phyloP scores from a whole-genome alignment of 345 rosid genomes.

The Conringia planisiliqua region DNA sequence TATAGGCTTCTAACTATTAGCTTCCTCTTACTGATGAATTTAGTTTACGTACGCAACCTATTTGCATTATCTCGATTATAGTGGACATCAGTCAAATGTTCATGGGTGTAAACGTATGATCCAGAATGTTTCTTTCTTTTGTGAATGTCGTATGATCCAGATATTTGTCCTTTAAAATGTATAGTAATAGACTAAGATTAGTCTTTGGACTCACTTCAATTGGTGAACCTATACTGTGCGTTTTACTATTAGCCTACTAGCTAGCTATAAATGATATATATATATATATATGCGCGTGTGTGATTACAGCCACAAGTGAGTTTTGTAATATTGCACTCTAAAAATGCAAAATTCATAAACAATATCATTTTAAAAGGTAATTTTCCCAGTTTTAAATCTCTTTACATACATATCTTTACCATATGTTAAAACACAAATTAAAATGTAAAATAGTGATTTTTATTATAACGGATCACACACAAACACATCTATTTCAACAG shows the following conservation, averaged over 20 bases:
- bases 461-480: constrained; percentile 11
- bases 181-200: background rate
- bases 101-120: background rate
- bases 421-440: background rate
- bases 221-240: background rate
- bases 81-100: background rate
- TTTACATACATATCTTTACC: background rate
- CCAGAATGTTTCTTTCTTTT: background rate
- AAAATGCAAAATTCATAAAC: background rate
- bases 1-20: background rate
- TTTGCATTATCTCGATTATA: background rate
- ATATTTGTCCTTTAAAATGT: background rate
- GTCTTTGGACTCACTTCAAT: background rate
- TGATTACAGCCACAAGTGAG: background rate
- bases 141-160: background rate
- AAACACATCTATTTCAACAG: background rate
- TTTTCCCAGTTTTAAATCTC: background rate
- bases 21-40: constrained; percentile 4
- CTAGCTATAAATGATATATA: background rate
- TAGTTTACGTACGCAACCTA: constrained; percentile 14
- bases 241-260: background rate
- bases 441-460: background rate
- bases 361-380: background rate
- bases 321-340: background rate
- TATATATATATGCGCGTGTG: too few relatives aligned